Evolutionary conservation across 495 filamentous ascomycete species (phyloP).

Genomic region (Penicillium psychrofluorescens): DNA sequence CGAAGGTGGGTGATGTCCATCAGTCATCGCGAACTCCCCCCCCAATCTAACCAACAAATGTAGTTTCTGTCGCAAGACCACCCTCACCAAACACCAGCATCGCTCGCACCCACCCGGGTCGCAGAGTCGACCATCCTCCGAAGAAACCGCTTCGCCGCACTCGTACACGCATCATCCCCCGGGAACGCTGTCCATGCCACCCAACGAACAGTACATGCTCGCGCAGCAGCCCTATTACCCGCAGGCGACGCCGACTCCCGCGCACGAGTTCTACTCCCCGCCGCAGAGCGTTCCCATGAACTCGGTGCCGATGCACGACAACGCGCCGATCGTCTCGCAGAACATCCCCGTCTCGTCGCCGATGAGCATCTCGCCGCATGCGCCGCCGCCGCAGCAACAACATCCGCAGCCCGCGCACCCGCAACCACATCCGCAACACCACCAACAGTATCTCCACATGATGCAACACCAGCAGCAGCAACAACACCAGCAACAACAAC

Average conservation of each 20-base stretch:
- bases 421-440: slow-evolving; percentile 24
- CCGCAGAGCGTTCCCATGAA: slow-evolving; percentile 27
- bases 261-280: slow-evolving; percentile 28
- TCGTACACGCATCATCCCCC: slow-evolving; percentile 27
- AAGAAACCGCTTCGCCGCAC: slow-evolving; percentile 35
- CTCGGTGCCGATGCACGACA: slow-evolving; percentile 23
- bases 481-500: slow-evolving; percentile 29
- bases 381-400: slow-evolving; percentile 27
- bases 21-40: background rate
- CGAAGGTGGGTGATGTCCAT: slow-evolving; percentile 54
- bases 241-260: slow-evolving; percentile 21
- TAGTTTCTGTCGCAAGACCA: slow-evolving; percentile 85
- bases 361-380: slow-evolving; percentile 22
- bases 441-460: slow-evolving; percentile 14
- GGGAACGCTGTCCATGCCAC: slow-evolving; percentile 17
- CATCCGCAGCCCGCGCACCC: slow-evolving; percentile 27
- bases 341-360: slow-evolving; percentile 25
- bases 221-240: slow-evolving; percentile 34
- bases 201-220: slow-evolving; percentile 33
- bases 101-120: slow-evolving; percentile 60
- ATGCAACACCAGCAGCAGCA: slow-evolving; percentile 14
- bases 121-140: slow-evolving; percentile 34
- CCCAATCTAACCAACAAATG: background rate
- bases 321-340: slow-evolving; percentile 21
- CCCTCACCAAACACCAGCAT: slow-evolving; percentile 75